Evolutionary conservation across 2,329 filamentous ascomycete genomes (phyloP).

Genomic region (Fusarium praegraminearum): DNA sequence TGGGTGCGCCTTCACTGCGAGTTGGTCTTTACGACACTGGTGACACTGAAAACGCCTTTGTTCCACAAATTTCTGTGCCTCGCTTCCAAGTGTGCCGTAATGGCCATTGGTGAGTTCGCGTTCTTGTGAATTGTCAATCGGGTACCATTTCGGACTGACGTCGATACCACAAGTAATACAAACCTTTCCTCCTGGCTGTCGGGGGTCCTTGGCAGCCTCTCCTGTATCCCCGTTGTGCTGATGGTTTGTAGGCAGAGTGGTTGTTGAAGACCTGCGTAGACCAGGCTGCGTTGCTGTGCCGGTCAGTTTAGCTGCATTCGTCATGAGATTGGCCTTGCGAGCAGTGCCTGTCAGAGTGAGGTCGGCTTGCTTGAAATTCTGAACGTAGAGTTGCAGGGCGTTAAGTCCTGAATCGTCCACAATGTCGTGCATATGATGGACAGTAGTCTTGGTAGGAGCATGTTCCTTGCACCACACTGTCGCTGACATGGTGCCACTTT

Average conservation of each 20-base stretch:
- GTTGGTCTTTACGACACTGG: conserved; percentile 73
- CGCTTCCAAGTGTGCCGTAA: conserved; percentile 63
- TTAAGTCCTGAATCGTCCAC: conserved; percentile 79
- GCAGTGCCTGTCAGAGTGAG: conserved; percentile 90
- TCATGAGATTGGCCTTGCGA: conserved; percentile 86
- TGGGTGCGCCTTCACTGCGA: conserved; percentile 54
- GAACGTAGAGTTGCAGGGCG: conserved; percentile 86
- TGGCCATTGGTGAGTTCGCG: conserved; percentile 65
- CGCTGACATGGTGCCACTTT: conserved; percentile 86
- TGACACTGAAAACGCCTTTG: conserved; percentile 78
- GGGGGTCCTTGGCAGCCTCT: conserved; percentile 46
- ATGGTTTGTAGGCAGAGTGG: conserved; percentile 52
- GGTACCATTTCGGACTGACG: conserved; percentile 81
- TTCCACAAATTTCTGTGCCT: conserved; percentile 69
- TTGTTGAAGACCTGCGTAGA: conserved; percentile 69
- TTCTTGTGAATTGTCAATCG: conserved; percentile 65
- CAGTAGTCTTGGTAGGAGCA: conserved; percentile 73
- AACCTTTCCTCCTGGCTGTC: conserved; percentile 62
- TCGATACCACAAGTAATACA: conserved; percentile 76
- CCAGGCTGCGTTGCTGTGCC: conserved; percentile 50
- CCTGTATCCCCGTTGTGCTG: conserved; percentile 45
- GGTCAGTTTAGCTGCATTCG: conserved; percentile 69
- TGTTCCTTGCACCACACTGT: conserved; percentile 94
- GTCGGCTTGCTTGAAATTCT: conserved; percentile 95
- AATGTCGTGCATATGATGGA: conserved; percentile 83